Conservation (phyloP, 1,139 yeast species). For the Blastobotrys aristatus region DNA sequence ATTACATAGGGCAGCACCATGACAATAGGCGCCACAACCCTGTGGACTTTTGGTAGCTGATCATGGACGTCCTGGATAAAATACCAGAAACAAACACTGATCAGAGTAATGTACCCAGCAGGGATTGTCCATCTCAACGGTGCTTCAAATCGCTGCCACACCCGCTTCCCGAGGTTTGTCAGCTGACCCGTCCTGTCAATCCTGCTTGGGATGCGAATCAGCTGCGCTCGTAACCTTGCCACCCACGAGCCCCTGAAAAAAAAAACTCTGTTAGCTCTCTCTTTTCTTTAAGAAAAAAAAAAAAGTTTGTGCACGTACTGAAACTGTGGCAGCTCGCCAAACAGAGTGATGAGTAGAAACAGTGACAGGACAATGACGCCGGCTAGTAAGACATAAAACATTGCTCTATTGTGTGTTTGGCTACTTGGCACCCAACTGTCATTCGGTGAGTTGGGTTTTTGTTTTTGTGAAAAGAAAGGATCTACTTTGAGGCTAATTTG, state of each 20-base stretch:
- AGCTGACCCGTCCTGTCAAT: conserved; percentile 1
- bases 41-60: neutral
- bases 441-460: too few species aligned
- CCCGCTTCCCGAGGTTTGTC: neutral
- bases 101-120: conserved; percentile 41
- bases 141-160: conserved; percentile 7
- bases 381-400: conserved; percentile 11
- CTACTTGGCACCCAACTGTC: too few species aligned
- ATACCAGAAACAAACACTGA: conserved; percentile 43
- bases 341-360: conserved; percentile 36
- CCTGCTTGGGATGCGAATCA: conserved; percentile 9
- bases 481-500: too few species aligned
- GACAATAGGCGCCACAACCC: neutral
- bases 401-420: too few species aligned
- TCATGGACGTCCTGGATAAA: conserved; percentile 43
- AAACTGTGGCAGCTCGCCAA: conserved; percentile 52
- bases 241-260: conserved; percentile 21
- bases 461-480: too few species aligned
- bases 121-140: conserved; percentile 42
- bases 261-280: neutral
- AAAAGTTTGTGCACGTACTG: conserved; percentile 24
- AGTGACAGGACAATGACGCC: conserved; percentile 24
- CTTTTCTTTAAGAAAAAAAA: conserved; percentile 1
- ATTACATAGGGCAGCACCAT: conserved; percentile 37
- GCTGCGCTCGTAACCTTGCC: conserved; percentile 16